Evolutionary conservation across 345 rosid genomes (phyloP), one percentile per base, ranked within the genome.

Genomic region (Linum trigynum): DNA sequence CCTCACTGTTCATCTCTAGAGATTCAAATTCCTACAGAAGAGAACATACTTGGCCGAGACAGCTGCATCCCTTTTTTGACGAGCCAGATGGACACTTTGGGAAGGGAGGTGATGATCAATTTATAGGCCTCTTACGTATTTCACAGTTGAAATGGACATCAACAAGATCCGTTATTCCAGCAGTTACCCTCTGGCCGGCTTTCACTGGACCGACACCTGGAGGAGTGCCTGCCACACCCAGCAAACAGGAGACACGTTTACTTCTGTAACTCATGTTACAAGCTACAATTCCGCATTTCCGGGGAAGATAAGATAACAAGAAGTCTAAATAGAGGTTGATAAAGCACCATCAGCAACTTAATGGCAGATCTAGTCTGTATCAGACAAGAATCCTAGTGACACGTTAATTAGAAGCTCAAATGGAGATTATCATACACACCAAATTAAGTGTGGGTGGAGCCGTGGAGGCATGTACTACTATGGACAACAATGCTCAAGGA

Each of bases 181-280:
- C 95, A 4, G 92, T 90, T 72, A 92, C 81, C 71, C 79, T 85
- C 76, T 90, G 92, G 14, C 97, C 98, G 16, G 75, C 80, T 77
- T 86, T 88, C 15, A 86, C 95, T 5, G 98, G 95, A 71, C 97
- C 97, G 72, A 84, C 92, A 62, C 98, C 96, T 74, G 78, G 75
- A 39, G 96, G 98, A 69, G 98, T 90, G 67, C 98, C 98, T 92
- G 78, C 32, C 76, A 74, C 59, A 72, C 37, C 48, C 17, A 55
- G 15, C 55, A 36, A 23, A 57, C 59, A 68, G 15, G 62, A 41
- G 38, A 7, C 38, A 75, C 45, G 59, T 15, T 43, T 17, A 8
- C 36, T 1, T 40, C 12, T 1, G 35, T 8, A 15, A 45, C 12
- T 32, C 57, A 41, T 59, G 16, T 23, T 17, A 41, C 37, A 45